Conservation (phyloP, 1,139 yeast species). For the Scheffersomyces cryptocercus region DNA sequence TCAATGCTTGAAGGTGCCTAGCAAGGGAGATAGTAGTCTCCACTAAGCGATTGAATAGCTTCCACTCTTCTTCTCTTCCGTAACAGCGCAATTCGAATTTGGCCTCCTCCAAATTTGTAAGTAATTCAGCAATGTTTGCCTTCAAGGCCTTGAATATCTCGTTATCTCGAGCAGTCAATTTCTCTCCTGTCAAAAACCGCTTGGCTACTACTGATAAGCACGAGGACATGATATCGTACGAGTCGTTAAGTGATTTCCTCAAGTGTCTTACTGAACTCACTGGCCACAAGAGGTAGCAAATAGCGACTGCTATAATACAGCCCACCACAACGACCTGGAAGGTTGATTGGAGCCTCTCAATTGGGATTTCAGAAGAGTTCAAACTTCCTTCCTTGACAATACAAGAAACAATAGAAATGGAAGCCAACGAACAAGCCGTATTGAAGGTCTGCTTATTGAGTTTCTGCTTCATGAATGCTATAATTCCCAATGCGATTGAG, state of each 20-base stretch:
- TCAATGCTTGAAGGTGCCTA: conserved; percentile 65
- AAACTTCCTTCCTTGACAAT: conserved; percentile 76
- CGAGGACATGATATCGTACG: conserved; percentile 55
- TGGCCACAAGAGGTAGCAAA: conserved; percentile 69
- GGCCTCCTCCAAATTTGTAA: conserved; percentile 57
- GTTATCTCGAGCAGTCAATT: conserved; percentile 38
- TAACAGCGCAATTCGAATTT: conserved; percentile 55
- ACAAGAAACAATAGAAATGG: conserved; percentile 70
- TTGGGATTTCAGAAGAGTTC: conserved; percentile 62
- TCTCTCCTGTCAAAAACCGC: conserved; percentile 56
- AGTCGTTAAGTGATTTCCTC: conserved; percentile 49
- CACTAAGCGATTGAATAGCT: conserved; percentile 46
- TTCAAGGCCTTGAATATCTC: conserved; percentile 40
- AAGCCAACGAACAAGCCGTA: conserved; percentile 79
- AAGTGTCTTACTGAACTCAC: conserved; percentile 54
- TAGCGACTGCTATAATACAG: conserved; percentile 53
- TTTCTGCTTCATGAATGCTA: conserved; percentile 70
- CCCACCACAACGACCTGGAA: conserved; percentile 65
- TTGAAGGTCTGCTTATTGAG: conserved; percentile 71
- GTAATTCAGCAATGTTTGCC: conserved; percentile 39
- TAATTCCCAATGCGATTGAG: conserved; percentile 59
- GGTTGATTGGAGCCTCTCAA: conserved; percentile 54
- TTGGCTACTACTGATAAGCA: conserved; percentile 51
- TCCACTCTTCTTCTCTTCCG: conserved; percentile 60
- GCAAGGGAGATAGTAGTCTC: conserved; percentile 53